Evolutionary conservation across 2,329 filamentous ascomycete species (phyloP), one percentile per base, ranked within the genome.

Genomic region (Aureobasidium lini): DNA sequence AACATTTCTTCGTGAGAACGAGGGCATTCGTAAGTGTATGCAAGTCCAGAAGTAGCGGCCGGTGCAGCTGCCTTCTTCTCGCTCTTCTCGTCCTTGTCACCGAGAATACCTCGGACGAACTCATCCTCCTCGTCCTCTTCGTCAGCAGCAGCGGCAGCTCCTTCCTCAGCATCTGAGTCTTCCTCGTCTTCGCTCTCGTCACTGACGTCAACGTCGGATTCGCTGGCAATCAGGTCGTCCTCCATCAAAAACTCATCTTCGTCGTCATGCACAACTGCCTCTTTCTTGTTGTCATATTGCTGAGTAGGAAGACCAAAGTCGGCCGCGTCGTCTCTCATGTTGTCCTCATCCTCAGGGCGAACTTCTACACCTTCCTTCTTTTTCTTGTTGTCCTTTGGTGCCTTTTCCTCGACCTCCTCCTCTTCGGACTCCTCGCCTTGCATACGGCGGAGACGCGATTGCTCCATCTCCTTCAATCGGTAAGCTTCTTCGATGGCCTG

Each of bases 211-310:
- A 70, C 67, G 48, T 79, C 77, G 2, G 89, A 93, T 39, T 85
- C 89, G 65, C 86, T 92, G 11, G 91, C 91, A 36, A 96, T 82
- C 15, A 97, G 80, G 68, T 95, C 88, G 63, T 94, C 89, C 61
- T 97, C 93, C 62, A 96, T 85, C 29, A 93, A 71, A 67, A 97
- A 97, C 66, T 96, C 90, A 66, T 97, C 93, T 70, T 97, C 93
- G 66, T 96, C 93, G 64, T 96, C 91, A 36, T 95, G 86, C 6
- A 85, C 89, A 16, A 91, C 67, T 28, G 78, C 75, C 61, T 65
- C 73, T 65, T 58, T 68, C 62, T 66, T 65, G 2, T 63, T 61
- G 13, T 57, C 61, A 46, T 68, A 72, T 60, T 87, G 81, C 10
- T 81, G 78, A 3, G 80, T 81, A 7, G 83, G 84, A n/a, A 87